These are phyloP conservation scores for Cyclotella kingstonii DNA, from an alignment of 108 stramenopile genomes.

Conservation along the genomic window DNA sequence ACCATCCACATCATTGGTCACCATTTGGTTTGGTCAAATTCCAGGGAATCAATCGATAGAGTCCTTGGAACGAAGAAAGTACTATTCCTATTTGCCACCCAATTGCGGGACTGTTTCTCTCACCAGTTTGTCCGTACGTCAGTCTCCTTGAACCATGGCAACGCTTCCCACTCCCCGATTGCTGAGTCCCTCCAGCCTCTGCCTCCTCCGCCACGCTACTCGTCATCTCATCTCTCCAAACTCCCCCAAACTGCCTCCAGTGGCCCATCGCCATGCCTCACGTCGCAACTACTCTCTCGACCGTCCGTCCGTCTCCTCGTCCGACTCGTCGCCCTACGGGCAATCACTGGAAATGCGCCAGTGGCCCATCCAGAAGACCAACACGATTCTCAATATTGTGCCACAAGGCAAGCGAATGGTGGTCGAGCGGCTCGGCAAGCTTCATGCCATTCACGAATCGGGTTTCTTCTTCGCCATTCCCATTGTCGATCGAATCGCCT, in stretches of 20 bases:
- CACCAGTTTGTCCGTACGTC: too few relatives aligned
- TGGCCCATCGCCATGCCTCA: background rate
- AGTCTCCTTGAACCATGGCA: too few relatives aligned
- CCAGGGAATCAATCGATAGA: too few relatives aligned
- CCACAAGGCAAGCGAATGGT: constrained; percentile 92
- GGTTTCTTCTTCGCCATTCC: constrained; percentile 96
- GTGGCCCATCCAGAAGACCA: constrained; percentile 85
- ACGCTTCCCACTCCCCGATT: too few relatives aligned
- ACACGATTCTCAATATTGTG: constrained; percentile 92
- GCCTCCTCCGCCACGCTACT: background rate
- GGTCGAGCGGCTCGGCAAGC: constrained; percentile 93
- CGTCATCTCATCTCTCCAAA: background rate
- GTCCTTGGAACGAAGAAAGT: too few relatives aligned
- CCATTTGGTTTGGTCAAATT: too few relatives aligned
- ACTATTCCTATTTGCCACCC: too few relatives aligned
- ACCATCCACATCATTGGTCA: too few relatives aligned
- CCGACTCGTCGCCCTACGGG: constrained; percentile 44
- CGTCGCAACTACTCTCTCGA: constrained; percentile 42
- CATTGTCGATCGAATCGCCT: constrained; percentile 88
- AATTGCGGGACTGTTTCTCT: too few relatives aligned
- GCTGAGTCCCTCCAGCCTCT: constrained; percentile 2
- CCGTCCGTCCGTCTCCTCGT: constrained; percentile 27
- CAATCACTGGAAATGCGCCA: constrained; percentile 43
- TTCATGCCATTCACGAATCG: constrained; percentile 80
- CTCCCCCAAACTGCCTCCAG: background rate